Conservation (phyloP, 2,329 filamentous ascomycete genomes). For the Scedosporium aurantiacum region DNA sequence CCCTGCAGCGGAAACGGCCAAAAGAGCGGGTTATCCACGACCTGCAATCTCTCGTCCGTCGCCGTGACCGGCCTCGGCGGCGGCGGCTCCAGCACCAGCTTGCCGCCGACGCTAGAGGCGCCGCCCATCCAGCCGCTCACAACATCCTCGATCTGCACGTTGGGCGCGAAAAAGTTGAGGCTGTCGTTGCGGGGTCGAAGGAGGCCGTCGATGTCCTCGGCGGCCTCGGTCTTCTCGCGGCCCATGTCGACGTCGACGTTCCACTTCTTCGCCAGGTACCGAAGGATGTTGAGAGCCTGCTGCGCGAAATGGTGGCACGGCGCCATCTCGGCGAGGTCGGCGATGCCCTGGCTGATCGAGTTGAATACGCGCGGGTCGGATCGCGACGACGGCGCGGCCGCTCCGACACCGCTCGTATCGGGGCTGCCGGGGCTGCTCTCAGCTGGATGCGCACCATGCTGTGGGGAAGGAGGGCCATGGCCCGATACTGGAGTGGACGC, state of each 20-base stretch:
- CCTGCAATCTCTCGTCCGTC: neutral
- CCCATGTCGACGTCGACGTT: constrained; percentile 39
- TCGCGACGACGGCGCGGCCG: neutral
- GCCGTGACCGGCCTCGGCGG: neutral
- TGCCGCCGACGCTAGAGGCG: constrained; percentile 7
- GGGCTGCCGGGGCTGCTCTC: neutral
- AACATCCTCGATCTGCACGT: constrained; percentile 36
- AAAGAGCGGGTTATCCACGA: constrained; percentile 40
- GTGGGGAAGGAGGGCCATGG: neutral
- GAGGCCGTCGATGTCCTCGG: constrained; percentile 26
- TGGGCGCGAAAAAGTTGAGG: constrained; percentile 47
- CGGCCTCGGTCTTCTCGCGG: constrained; percentile 16
- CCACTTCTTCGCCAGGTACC: constrained; percentile 48
- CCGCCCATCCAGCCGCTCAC: constrained; percentile 32
- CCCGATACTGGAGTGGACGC: neutral
- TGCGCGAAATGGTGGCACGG: constrained; percentile 50
- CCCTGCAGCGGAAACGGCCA: constrained; percentile 53
- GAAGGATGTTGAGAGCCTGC: constrained; percentile 48
- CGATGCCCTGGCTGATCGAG: constrained; percentile 41
- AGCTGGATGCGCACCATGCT: neutral
- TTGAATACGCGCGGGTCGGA: constrained; percentile 24
- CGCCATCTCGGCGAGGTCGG: constrained; percentile 49
- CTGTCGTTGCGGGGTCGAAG: constrained; percentile 38
- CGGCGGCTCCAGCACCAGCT: neutral
- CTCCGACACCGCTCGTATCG: neutral